A percentile compares a stretch with the other conserved stretches of the same genome.
These are phyloP conservation scores for Flaveria trinervia DNA, from an alignment of 129 eudicot genomes.

Conservation along the genomic window DNA sequence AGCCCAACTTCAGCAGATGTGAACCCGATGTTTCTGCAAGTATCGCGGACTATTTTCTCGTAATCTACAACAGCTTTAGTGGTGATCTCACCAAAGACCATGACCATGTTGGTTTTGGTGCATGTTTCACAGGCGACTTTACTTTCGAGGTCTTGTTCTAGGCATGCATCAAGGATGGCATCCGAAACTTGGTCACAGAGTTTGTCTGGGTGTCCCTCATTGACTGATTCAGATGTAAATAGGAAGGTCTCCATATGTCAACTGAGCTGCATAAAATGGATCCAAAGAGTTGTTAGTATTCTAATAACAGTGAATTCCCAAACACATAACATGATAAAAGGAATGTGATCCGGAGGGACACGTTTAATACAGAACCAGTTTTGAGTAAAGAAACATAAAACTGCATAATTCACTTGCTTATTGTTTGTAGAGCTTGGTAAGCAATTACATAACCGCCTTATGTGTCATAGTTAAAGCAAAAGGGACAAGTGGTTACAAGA, in stretches of 20 bases:
- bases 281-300: background rate
- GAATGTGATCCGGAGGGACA: background rate
- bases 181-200: constrained; percentile 68
- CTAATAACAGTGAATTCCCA: background rate
- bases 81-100: constrained; percentile 69
- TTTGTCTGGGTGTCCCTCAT: constrained; percentile 72
- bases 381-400: background rate
- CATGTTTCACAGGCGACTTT: constrained; percentile 68
- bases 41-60: constrained; percentile 57
- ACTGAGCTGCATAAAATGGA: constrained; percentile 17
- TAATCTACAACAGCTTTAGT: constrained; percentile 58
- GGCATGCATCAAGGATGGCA: constrained; percentile 67
- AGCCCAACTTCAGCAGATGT: constrained; percentile 68
- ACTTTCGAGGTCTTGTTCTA: constrained; percentile 64
- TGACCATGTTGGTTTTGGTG: constrained; percentile 66
- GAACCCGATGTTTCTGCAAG: constrained; percentile 68
- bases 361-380: background rate
- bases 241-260: constrained; percentile 70
- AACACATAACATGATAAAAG: background rate
- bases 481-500: background rate
- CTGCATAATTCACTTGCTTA: background rate
- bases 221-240: constrained; percentile 69
- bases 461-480: background rate
- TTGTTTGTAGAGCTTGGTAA: too few relatives aligned
- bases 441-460: too few relatives aligned